A percentile compares a stretch with the other conserved stretches of the same genome.
Conservation (phyloP, 768 basidiomycete species). For the Suillus subaureus region DNA sequence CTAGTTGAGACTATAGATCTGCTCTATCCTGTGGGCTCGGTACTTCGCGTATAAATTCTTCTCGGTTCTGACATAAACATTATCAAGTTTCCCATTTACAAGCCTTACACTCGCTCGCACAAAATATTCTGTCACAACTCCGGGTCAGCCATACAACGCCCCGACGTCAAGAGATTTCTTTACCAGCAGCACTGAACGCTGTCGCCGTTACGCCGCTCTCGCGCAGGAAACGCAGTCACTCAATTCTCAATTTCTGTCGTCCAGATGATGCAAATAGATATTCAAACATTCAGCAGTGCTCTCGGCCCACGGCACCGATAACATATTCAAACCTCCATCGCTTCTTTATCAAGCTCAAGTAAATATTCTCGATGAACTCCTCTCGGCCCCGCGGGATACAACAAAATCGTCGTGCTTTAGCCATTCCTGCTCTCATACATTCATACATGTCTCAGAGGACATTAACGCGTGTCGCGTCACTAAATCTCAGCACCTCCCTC, state of each 20-base stretch:
- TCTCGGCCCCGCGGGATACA: background rate
- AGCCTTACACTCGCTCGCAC: no score
- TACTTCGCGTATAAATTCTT: no score
- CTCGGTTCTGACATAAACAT: no score
- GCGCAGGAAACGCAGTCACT: no score
- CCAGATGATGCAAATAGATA: background rate
- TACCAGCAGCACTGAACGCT: background rate
- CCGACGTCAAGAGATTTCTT: no score
- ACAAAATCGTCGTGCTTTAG: background rate
- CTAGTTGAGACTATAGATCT: no score
- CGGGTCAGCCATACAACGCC: no score
- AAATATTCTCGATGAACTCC: background rate
- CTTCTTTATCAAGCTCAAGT: background rate
- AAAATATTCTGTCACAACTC: constrained; percentile 66
- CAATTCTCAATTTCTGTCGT: background rate
- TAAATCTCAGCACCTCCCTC: background rate
- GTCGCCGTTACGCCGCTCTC: no score
- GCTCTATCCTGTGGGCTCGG: no score
- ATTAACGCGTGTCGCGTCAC: no score
- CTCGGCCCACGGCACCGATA: background rate
- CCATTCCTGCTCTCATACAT: background rate
- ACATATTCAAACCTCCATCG: background rate
- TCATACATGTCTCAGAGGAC: background rate
- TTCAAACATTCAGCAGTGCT: background rate
- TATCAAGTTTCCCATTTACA: no score